phyloP scores from a whole-genome alignment of 805 yeast genomes.

The Cyberlindnera lachancei region DNA sequence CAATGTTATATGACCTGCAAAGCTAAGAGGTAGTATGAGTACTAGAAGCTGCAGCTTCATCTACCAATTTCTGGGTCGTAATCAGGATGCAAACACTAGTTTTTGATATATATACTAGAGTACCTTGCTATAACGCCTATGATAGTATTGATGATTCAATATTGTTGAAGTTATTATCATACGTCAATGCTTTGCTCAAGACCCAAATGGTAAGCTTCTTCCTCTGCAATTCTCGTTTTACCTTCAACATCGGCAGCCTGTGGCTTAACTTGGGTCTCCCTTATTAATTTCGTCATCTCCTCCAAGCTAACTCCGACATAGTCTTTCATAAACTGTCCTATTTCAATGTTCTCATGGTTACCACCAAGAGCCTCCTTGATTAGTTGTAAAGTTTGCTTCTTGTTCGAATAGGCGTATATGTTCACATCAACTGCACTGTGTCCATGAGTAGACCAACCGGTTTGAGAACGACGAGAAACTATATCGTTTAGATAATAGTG shows the following conservation, averaged over 20 bases:
- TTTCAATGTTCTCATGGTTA: constrained; percentile 79
- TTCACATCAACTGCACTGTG: constrained; percentile 96
- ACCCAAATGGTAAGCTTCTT: constrained; percentile 2
- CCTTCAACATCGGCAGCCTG: constrained; percentile 3
- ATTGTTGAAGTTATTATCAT: too few relatives aligned
- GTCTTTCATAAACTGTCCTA: constrained; percentile 65
- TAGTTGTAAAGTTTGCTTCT: constrained; percentile 30
- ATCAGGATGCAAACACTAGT: too few relatives aligned
- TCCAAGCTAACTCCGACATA: constrained; percentile 40
- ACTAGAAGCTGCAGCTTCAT: too few relatives aligned
- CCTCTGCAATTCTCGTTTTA: constrained; percentile 2
- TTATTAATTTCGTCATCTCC: constrained; percentile 41
- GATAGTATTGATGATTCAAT: too few relatives aligned
- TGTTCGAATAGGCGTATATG: constrained; percentile 73
- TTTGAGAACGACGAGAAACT: constrained; percentile 74
- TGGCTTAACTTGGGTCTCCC: constrained; percentile 39
- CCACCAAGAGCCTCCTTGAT: constrained; percentile 53
- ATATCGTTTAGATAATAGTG: constrained; percentile 54
- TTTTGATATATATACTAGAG: too few relatives aligned
- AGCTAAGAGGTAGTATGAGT: too few relatives aligned
- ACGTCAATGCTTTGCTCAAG: too few relatives aligned
- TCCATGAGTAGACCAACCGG: constrained; percentile 97
- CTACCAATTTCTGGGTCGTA: too few relatives aligned
- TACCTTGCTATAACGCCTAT: too few relatives aligned
- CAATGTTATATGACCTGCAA: too few relatives aligned